Evolutionary conservation across 306 rosid genomes (phyloP).

Genomic region (Vicia faba): DNA sequence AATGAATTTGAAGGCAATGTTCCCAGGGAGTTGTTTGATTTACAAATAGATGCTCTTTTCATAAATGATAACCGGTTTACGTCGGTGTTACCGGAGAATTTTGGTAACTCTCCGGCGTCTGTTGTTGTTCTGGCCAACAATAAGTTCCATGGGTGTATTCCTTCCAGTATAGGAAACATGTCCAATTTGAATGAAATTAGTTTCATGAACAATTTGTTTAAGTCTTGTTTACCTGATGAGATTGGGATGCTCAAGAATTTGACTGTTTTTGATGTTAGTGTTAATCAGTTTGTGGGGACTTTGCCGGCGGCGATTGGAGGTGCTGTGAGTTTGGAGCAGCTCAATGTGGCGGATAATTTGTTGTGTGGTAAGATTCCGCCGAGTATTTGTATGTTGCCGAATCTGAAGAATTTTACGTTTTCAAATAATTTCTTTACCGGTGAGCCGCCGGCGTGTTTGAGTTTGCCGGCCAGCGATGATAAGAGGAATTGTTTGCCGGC

Average conservation of each 20-base stretch:
- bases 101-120: constrained; percentile 71
- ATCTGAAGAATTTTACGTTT: constrained; percentile 79
- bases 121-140: constrained; percentile 77
- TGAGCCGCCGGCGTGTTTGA: constrained; percentile 70
- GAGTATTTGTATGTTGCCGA: constrained; percentile 70
- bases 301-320: constrained; percentile 54
- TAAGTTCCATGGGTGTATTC: constrained; percentile 66
- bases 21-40: constrained; percentile 60
- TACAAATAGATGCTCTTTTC: constrained; percentile 72
- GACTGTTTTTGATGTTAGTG: constrained; percentile 65
- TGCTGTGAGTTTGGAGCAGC: constrained; percentile 56
- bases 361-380: constrained; percentile 65
- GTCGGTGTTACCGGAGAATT: constrained; percentile 53
- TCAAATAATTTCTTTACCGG: constrained; percentile 87
- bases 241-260: constrained; percentile 60
- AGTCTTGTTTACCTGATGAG: constrained; percentile 64
- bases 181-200: constrained; percentile 60
- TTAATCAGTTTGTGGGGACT: constrained; percentile 54
- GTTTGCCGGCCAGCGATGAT: constrained; percentile 57
- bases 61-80: constrained; percentile 62
- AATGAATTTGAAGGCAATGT: constrained; percentile 72
- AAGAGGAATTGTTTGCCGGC: constrained; percentile 70
- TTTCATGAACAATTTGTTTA: constrained; percentile 49
- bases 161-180: constrained; percentile 71
- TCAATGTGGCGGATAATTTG: constrained; percentile 62